These are phyloP conservation scores for Sclerotinia sclerotiorum DNA, from an alignment of 2,329 filamentous ascomycete genomes.

Conservation along the genomic window DNA sequence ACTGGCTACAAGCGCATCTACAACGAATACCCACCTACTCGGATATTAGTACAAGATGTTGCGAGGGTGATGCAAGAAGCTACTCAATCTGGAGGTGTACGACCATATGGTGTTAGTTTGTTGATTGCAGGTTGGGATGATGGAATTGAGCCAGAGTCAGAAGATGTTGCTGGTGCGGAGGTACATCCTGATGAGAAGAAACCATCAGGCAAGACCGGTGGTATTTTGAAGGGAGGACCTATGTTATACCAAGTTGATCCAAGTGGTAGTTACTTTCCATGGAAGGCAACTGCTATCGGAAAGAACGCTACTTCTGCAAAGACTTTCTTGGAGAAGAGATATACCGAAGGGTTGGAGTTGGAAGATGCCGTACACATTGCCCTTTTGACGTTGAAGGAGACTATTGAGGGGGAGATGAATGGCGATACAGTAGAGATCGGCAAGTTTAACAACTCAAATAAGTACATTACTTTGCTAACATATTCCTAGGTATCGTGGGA, in stretches of 20 bases:
- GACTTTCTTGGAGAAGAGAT: conserved; percentile 98
- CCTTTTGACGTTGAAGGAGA: conserved; percentile 95
- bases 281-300: conserved; percentile 98
- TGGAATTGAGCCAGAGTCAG: conserved; percentile 82
- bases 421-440: conserved; percentile 98
- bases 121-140: conserved; percentile 98
- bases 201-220: conserved; percentile 82
- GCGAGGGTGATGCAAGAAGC: conserved; percentile 98
- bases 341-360: conserved; percentile 93
- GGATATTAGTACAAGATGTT: conserved; percentile 98
- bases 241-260: conserved; percentile 99
- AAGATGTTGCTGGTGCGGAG: conserved; percentile 54
- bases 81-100: conserved; percentile 94
- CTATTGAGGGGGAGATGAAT: conserved; percentile 99
- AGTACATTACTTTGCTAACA: conserved; percentile 31
- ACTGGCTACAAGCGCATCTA: conserved; percentile 99
- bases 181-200: conserved; percentile 69
- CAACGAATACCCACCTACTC: conserved; percentile 99
- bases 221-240: conserved; percentile 91
- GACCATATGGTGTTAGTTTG: conserved; percentile 94
- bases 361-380: conserved; percentile 99
- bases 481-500: conserved; percentile 77
- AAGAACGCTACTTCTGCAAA: conserved; percentile 98
- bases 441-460: conserved; percentile 46
- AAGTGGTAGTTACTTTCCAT: conserved; percentile 98